These are phyloP conservation scores for Taphrina pruni DNA, from an alignment of 1,139 yeast species.

Conservation along the genomic window DNA sequence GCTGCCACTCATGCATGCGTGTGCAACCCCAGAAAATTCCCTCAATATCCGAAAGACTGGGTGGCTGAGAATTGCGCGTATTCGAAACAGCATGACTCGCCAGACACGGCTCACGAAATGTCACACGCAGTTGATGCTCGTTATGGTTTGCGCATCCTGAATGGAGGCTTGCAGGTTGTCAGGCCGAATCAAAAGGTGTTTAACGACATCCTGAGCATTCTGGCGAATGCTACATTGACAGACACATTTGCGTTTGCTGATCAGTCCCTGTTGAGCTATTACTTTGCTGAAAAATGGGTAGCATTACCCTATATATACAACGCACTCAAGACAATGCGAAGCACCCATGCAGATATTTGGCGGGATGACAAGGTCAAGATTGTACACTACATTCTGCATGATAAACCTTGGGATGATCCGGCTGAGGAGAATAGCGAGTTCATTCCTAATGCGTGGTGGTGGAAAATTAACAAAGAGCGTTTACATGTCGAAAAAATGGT, in stretches of 20 bases:
- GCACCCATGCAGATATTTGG: slow-evolving; percentile 58
- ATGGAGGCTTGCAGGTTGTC: slow-evolving; percentile 62
- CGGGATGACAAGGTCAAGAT: slow-evolving; percentile 58
- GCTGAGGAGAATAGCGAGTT: slow-evolving; percentile 49
- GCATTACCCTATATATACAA: slow-evolving; percentile 61
- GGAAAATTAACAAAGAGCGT: slow-evolving; percentile 51
- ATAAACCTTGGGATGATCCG: slow-evolving; percentile 63
- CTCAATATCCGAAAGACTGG: slow-evolving; percentile 64
- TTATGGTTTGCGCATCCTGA: slow-evolving; percentile 58
- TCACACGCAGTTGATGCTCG: slow-evolving; percentile 56
- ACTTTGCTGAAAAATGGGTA: slow-evolving; percentile 59
- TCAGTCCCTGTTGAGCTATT: slow-evolving; percentile 62
- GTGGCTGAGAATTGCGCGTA: slow-evolving; percentile 58
- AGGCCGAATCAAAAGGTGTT: slow-evolving; percentile 54
- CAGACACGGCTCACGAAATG: slow-evolving; percentile 48
- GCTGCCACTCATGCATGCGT: slow-evolving; percentile 68
- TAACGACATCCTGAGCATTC: slow-evolving; percentile 53
- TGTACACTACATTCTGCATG: slow-evolving; percentile 59
- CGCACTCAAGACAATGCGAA: slow-evolving; percentile 59
- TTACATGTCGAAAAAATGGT: slow-evolving; percentile 18
- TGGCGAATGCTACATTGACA: slow-evolving; percentile 53
- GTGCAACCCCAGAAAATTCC: slow-evolving; percentile 60
- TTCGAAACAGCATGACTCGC: slow-evolving; percentile 51
- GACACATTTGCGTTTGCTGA: slow-evolving; percentile 61
- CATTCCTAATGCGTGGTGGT: slow-evolving; percentile 51